Evolutionary conservation across 2,329 filamentous ascomycete species (phyloP).

Genomic region (Paraphaeosphaeria minitans): DNA sequence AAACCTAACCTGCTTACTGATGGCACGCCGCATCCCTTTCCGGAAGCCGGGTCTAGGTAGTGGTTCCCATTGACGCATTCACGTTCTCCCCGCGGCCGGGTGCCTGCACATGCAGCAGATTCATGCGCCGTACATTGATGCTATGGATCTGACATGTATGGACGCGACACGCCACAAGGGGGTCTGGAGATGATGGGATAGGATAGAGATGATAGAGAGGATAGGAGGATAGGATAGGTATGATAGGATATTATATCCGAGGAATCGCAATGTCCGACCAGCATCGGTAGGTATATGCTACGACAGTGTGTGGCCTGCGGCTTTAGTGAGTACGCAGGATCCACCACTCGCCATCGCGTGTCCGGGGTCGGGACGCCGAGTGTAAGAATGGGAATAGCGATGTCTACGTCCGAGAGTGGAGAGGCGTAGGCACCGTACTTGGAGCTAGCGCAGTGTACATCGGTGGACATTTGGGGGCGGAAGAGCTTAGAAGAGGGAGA

Average conservation of each 20-base stretch:
- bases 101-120: neutral
- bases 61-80: too few species aligned
- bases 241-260: neutral
- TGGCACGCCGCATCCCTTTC: too few species aligned
- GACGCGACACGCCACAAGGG: neutral
- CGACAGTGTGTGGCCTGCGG: neutral
- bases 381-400: neutral
- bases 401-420: neutral
- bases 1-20: too few species aligned
- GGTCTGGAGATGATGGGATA: too few species aligned
- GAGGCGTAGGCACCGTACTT: too few species aligned
- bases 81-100: too few species aligned
- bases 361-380: neutral
- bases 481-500: neutral
- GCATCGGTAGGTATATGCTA: neutral
- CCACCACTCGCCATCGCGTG: constrained; percentile 1
- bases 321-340: constrained; percentile 9
- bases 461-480: too few species aligned
- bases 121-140: neutral
- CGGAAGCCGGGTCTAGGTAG: too few species aligned
- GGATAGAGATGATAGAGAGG: too few species aligned
- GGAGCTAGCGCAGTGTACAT: too few species aligned
- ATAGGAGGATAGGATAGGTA: neutral
- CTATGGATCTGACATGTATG: neutral
- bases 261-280: neutral